Evolutionary conservation across 768 basidiomycete genomes (phyloP).

Genomic region (Porpolomopsis calyptriformis): DNA sequence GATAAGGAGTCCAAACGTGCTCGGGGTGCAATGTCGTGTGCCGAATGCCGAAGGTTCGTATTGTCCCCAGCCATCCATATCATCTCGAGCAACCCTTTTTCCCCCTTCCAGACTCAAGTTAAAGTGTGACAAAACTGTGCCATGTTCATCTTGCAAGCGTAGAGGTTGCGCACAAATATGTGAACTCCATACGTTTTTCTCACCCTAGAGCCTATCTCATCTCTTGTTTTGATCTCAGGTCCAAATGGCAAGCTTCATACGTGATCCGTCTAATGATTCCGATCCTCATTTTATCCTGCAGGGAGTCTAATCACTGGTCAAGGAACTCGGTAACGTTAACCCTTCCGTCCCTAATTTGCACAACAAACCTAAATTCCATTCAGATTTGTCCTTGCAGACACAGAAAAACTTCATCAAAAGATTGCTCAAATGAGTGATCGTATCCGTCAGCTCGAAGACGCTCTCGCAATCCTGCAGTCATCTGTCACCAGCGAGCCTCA

Average conservation of each 20-base stretch:
- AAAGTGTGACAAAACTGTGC: conserved; percentile 66
- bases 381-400: conserved; percentile 65
- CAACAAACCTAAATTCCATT: neutral
- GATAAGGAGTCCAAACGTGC: conserved; percentile 61
- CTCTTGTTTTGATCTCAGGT: neutral
- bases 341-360: neutral
- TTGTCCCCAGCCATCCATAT: neutral
- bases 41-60: conserved; percentile 51
- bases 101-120: conserved; percentile 41
- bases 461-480: conserved; percentile 45
- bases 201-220: neutral
- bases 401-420: conserved; percentile 58
- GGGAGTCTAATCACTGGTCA: conserved; percentile 67
- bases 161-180: conserved; percentile 71
- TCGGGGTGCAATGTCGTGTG: conserved; percentile 48
- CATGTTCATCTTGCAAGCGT: conserved; percentile 55
- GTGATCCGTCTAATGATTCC: neutral
- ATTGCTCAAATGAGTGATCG: conserved; percentile 60
- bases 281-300: conserved; percentile 7
- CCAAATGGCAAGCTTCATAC: conserved; percentile 1
- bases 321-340: conserved; percentile 40
- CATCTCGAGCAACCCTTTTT: neutral
- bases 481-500: conserved; percentile 41
- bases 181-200: neutral
- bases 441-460: conserved; percentile 63